Conservation (phyloP, 1,284 basidiomycete species). For the Gomphus bonarii region DNA sequence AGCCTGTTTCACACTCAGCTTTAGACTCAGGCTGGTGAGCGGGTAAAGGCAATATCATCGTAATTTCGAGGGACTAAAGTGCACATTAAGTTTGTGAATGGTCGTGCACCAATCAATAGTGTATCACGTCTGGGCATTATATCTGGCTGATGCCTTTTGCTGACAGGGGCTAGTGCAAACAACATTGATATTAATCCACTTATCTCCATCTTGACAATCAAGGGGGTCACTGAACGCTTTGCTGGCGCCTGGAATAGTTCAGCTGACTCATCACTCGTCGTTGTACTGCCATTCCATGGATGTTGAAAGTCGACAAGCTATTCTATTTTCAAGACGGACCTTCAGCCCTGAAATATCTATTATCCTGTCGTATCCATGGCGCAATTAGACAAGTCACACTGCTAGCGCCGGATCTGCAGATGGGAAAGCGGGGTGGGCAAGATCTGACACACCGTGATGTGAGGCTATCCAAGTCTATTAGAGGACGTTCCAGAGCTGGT, state of each 20-base stretch:
- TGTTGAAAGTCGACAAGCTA: background rate
- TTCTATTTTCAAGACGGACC: background rate
- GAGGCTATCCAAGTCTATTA: slow-evolving; percentile 42
- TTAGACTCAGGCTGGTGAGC: no score
- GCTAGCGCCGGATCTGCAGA: background rate
- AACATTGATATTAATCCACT: no score
- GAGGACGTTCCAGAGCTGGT: slow-evolving; percentile 20
- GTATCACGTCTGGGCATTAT: no score
- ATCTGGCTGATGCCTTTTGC: no score
- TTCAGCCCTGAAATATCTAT: background rate
- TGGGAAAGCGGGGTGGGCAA: slow-evolving; percentile 27
- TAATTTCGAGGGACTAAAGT: no score
- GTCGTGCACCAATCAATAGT: no score
- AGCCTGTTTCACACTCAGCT: background rate
- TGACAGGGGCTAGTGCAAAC: background rate
- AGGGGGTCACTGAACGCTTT: no score
- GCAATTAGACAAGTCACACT: background rate
- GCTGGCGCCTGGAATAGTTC: background rate
- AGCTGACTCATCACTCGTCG: background rate
- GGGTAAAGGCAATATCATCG: no score
- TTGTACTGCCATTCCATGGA: background rate
- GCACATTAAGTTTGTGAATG: no score
- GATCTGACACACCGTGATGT: slow-evolving; percentile 43
- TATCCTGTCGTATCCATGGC: background rate
- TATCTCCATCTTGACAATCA: no score